Percentiles rank a stretch among this genome's conserved stretches.
Conservation (phyloP, 257 asterid genomes). For the Nicotiana paniculata region DNA sequence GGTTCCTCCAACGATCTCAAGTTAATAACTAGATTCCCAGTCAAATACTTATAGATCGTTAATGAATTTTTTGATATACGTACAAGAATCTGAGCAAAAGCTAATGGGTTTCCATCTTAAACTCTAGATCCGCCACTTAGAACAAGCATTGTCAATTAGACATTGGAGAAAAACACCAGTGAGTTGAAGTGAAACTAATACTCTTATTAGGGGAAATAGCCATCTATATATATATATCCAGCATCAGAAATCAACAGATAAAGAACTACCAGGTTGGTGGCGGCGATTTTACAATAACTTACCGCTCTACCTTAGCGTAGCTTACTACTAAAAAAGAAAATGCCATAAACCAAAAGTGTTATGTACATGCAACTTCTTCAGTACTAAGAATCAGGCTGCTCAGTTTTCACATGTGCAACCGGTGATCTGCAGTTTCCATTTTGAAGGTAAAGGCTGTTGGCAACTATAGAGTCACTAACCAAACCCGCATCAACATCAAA, state of each 20-base stretch:
- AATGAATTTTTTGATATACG: too few relatives aligned
- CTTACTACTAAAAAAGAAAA: conserved; percentile 19
- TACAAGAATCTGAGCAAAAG: too few relatives aligned
- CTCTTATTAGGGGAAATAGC: not conserved
- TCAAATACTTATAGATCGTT: too few relatives aligned
- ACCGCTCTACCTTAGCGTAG: conserved; percentile 43
- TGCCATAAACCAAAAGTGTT: not conserved
- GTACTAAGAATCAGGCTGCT: conserved; percentile 54
- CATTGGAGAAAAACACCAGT: not conserved
- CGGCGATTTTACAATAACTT: conserved; percentile 48
- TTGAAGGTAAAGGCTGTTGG: conserved; percentile 59
- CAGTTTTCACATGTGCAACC: conserved; percentile 47
- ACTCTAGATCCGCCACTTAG: too few relatives aligned
- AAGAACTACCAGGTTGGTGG: conserved; percentile 43
- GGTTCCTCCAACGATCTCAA: too few relatives aligned
- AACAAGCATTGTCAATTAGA: not conserved
- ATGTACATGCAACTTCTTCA: conserved; percentile 32
- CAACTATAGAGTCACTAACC: conserved; percentile 84
- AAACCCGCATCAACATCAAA: conserved; percentile 80
- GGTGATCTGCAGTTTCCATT: conserved; percentile 44
- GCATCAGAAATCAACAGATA: conserved; percentile 5
- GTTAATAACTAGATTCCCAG: too few relatives aligned
- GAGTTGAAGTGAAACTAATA: not conserved
- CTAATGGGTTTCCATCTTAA: too few relatives aligned
- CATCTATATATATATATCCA: not conserved